phyloP scores from a whole-genome alignment of 768 basidiomycete genomes.

The Mrakia gelida region DNA sequence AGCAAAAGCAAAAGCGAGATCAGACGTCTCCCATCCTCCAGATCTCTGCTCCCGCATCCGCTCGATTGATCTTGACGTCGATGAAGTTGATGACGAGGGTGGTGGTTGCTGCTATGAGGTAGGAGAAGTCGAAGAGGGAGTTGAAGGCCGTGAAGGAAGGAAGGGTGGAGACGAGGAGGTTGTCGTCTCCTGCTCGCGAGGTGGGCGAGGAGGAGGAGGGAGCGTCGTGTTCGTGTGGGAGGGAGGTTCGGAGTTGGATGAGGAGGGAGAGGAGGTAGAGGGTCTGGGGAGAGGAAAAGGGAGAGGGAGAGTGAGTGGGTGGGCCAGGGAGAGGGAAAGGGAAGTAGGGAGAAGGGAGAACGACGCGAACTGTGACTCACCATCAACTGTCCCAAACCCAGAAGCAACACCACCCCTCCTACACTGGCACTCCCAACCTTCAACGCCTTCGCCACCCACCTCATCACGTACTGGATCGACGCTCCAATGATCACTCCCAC shows the following conservation, averaged over 20 bases:
- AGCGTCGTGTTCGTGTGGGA: slow-evolving; percentile 54
- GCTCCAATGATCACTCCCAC: slow-evolving; percentile 73
- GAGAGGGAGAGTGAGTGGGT: neutral
- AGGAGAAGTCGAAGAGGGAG: slow-evolving; percentile 28
- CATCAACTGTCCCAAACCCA: slow-evolving; percentile 77
- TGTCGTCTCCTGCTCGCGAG: neutral
- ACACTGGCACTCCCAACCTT: slow-evolving; percentile 64
- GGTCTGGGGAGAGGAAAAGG: slow-evolving; percentile 50
- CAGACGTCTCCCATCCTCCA: slow-evolving; percentile 28
- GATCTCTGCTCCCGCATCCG: slow-evolving; percentile 20
- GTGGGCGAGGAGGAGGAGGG: neutral
- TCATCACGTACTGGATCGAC: slow-evolving; percentile 65
- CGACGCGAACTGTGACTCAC: slow-evolving; percentile 49
- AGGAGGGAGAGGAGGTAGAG: slow-evolving; percentile 78
- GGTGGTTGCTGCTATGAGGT: slow-evolving; percentile 22
- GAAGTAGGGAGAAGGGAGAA: neutral
- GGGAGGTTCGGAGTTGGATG: slow-evolving; percentile 73
- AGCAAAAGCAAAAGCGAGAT: neutral
- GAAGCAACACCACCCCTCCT: slow-evolving; percentile 69
- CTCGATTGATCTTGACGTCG: slow-evolving; percentile 17
- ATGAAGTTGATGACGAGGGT: slow-evolving; percentile 18
- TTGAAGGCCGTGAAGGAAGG: slow-evolving; percentile 31
- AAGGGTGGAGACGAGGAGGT: slow-evolving; percentile 18
- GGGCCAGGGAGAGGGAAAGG: neutral
- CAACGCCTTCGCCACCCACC: slow-evolving; percentile 62